Percentiles rank a stretch among this genome's conserved stretches.
Conservation (phyloP, 192 early-diverging fungal species). For the Coemansia sp. region DNA sequence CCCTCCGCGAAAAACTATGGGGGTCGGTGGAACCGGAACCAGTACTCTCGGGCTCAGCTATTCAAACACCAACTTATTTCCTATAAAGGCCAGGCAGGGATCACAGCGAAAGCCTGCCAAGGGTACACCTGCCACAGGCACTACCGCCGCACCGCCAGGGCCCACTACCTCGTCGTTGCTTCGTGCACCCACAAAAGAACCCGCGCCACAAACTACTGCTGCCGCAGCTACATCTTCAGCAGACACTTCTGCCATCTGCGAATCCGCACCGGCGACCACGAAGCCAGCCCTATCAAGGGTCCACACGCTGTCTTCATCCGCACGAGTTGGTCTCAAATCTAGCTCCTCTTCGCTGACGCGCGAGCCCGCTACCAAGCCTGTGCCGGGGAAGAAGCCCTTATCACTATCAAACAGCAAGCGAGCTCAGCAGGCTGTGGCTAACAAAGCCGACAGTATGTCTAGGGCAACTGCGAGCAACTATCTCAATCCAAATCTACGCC, state of each 20-base stretch:
- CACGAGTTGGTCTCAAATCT: neutral
- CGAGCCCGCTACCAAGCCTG: neutral
- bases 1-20: slow-evolving; percentile 42
- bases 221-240: neutral
- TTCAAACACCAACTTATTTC: slow-evolving; percentile 39
- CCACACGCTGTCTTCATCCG: neutral
- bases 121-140: slow-evolving; percentile 3
- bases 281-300: neutral
- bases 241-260: neutral
- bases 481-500: slow-evolving; percentile 45
- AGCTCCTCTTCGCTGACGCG: slow-evolving; percentile 4
- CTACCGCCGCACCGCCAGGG: neutral
- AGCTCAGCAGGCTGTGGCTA: slow-evolving; percentile 4
- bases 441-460: slow-evolving; percentile 36
- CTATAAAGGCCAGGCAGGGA: slow-evolving; percentile 27
- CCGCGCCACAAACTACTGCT: neutral
- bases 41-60: slow-evolving; percentile 53
- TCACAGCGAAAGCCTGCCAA: slow-evolving; percentile 13
- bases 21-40: slow-evolving; percentile 51
- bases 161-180: neutral
- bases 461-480: slow-evolving; percentile 53
- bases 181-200: neutral
- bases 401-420: slow-evolving; percentile 5
- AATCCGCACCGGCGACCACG: neutral
- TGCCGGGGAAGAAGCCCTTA: neutral